phyloP scores from a whole-genome alignment of 208 protist species.

The Porcisia hertigi region DNA sequence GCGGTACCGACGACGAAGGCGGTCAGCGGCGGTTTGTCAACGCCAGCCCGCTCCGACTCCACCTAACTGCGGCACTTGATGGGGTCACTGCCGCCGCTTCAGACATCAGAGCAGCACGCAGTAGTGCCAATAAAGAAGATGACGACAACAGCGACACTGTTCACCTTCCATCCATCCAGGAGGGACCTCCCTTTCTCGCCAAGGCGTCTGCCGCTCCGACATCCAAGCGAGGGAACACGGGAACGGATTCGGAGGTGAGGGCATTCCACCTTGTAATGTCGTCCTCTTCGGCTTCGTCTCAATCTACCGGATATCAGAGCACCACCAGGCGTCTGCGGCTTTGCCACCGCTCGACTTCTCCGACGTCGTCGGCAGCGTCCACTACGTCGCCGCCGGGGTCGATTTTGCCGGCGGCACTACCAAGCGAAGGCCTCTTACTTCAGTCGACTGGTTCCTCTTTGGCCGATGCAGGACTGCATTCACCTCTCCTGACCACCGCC shows the following conservation, averaged over 20 bases:
- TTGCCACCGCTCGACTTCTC: not conserved
- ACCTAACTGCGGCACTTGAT: conserved; percentile 12
- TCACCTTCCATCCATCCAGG: conserved; percentile 2
- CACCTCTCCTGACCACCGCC: not conserved
- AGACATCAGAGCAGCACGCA: not conserved
- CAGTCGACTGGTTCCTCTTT: conserved; percentile 19
- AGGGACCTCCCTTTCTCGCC: conserved; percentile 23
- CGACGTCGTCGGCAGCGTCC: conserved; percentile 7
- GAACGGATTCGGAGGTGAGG: not conserved
- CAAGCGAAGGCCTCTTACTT: not conserved
- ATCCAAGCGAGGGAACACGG: not conserved
- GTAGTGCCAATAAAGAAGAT: not conserved
- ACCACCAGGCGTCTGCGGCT: not conserved
- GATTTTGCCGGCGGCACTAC: not conserved
- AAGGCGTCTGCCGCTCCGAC: not conserved
- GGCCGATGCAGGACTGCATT: conserved; percentile 11
- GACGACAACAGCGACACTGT: not conserved
- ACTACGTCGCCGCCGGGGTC: not conserved
- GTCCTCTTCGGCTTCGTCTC: conserved; percentile 20
- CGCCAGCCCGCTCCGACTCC: conserved; percentile 15
- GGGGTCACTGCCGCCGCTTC: not conserved
- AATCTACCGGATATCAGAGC: not conserved
- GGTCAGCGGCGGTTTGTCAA: not conserved
- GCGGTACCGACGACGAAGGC: not conserved
- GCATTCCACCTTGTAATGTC: conserved; percentile 10